These are phyloP conservation scores for Penicillium macrosclerotiorum DNA, from an alignment of 495 filamentous ascomycete genomes.

Conservation along the genomic window DNA sequence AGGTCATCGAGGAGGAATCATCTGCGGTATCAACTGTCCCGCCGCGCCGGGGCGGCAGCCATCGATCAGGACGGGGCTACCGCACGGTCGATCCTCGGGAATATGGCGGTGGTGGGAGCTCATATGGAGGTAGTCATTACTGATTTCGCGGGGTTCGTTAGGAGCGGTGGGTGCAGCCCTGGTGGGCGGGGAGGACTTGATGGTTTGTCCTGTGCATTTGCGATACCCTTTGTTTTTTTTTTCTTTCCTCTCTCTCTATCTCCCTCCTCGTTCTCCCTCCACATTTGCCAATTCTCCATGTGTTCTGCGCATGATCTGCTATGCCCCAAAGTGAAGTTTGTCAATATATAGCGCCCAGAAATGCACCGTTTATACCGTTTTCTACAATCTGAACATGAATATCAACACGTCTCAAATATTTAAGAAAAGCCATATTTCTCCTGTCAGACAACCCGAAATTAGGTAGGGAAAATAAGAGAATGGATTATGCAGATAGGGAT, in stretches of 20 bases:
- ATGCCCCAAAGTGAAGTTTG: not conserved
- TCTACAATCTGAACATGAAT: too few relatives aligned
- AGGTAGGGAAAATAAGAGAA: not conserved
- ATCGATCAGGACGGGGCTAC: slow-evolving; percentile 17
- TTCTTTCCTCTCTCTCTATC: too few relatives aligned
- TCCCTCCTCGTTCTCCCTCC: too few relatives aligned
- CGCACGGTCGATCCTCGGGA: slow-evolving; percentile 25
- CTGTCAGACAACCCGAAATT: not conserved
- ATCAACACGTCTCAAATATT: too few relatives aligned
- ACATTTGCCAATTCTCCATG: too few relatives aligned
- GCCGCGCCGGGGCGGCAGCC: slow-evolving; percentile 18
- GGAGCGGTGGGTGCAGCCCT: not conserved
- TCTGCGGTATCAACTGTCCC: slow-evolving; percentile 14
- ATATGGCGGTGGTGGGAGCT: slow-evolving; percentile 34
- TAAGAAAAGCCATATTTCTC: too few relatives aligned
- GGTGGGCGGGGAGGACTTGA: not conserved
- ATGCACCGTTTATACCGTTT: not conserved
- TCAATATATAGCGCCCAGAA: too few relatives aligned
- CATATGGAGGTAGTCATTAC: slow-evolving; percentile 16
- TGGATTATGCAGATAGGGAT: slow-evolving; percentile 5
- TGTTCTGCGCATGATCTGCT: not conserved
- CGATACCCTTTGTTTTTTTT: slow-evolving; percentile 14
- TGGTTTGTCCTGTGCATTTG: slow-evolving; percentile 4
- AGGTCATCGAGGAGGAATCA: slow-evolving; percentile 35
- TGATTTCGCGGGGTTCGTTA: not conserved